Conservation (phyloP, 345 rosid genomes). For the Populus deltoides region DNA sequence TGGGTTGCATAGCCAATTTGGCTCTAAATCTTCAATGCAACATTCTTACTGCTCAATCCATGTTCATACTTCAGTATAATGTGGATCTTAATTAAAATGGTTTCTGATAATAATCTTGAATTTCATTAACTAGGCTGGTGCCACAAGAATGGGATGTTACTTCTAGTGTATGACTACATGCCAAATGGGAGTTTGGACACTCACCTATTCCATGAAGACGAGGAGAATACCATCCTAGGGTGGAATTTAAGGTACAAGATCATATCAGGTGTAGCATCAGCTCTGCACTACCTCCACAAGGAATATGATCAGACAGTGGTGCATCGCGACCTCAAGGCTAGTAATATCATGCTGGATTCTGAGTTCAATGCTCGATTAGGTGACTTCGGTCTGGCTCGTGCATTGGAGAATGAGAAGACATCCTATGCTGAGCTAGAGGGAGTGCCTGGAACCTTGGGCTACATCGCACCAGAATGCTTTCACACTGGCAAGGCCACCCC, state of each 20-base stretch:
- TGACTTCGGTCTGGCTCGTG: slow-evolving; percentile 55
- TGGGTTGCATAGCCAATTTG: not conserved
- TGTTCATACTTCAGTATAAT: not conserved
- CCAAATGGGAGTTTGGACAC: slow-evolving; percentile 59
- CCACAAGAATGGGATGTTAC: slow-evolving; percentile 46
- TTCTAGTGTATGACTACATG: slow-evolving; percentile 59
- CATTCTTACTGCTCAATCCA: not conserved
- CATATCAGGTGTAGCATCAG: slow-evolving; percentile 48
- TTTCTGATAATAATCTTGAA: not conserved
- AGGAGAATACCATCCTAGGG: slow-evolving; percentile 16
- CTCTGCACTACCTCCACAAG: slow-evolving; percentile 57
- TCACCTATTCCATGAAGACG: slow-evolving; percentile 38
- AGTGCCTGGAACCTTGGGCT: slow-evolving; percentile 51
- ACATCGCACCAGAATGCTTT: slow-evolving; percentile 59
- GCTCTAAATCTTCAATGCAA: not conserved
- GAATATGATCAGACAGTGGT: slow-evolving; percentile 59
- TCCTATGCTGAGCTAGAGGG: slow-evolving; percentile 56
- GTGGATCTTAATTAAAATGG: not conserved
- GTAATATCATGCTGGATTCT: slow-evolving; percentile 56
- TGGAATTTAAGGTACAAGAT: slow-evolving; percentile 48
- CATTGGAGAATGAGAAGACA: slow-evolving; percentile 49
- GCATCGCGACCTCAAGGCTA: slow-evolving; percentile 67
- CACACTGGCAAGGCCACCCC: slow-evolving; percentile 55
- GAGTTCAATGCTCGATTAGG: slow-evolving; percentile 58
- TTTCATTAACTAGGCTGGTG: slow-evolving; percentile 44